phyloP scores from a whole-genome alignment of 2,329 filamentous ascomycete species.

The Xylariaceae sp. region DNA sequence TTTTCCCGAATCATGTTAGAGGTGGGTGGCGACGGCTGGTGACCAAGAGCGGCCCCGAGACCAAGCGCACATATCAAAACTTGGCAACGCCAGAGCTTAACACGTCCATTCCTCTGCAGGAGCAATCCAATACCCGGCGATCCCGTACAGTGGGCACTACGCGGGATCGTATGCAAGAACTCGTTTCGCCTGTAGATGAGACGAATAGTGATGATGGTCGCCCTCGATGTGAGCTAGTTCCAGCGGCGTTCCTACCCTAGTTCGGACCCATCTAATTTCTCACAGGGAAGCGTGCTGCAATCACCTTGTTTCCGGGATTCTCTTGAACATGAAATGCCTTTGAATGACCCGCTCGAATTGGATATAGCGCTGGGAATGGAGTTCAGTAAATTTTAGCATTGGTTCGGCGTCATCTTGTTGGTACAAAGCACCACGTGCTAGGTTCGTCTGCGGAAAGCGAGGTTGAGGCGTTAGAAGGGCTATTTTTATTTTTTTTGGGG shows the following conservation, averaged over 20 bases:
- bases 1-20: slow-evolving; percentile 47
- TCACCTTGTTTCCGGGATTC: slow-evolving; percentile 51
- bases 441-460: slow-evolving; percentile 15
- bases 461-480: slow-evolving; percentile 21
- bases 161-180: slow-evolving; percentile 37
- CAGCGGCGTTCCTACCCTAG: neutral
- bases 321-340: slow-evolving; percentile 21
- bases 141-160: slow-evolving; percentile 20
- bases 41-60: slow-evolving; percentile 31
- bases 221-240: slow-evolving; percentile 36
- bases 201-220: slow-evolving; percentile 41
- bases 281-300: slow-evolving; percentile 50
- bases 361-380: slow-evolving; percentile 9
- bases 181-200: slow-evolving; percentile 40
- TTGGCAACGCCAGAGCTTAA: slow-evolving; percentile 26
- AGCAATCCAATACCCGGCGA: slow-evolving; percentile 21
- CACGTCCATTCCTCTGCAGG: slow-evolving; percentile 32
- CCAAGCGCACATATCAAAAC: slow-evolving; percentile 27
- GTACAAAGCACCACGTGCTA: slow-evolving; percentile 8
- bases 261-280: slow-evolving; percentile 26
- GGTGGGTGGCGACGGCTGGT: slow-evolving; percentile 32
- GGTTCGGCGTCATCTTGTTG: slow-evolving; percentile 43
- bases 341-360: slow-evolving; percentile 1
- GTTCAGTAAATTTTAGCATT: slow-evolving; percentile 27
- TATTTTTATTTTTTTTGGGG: neutral